Percentiles rank a stretch among this genome's conserved stretches.
These are phyloP conservation scores for Yamadazyma dendronema DNA, from an alignment of 1,139 yeast species.

Conservation along the genomic window DNA sequence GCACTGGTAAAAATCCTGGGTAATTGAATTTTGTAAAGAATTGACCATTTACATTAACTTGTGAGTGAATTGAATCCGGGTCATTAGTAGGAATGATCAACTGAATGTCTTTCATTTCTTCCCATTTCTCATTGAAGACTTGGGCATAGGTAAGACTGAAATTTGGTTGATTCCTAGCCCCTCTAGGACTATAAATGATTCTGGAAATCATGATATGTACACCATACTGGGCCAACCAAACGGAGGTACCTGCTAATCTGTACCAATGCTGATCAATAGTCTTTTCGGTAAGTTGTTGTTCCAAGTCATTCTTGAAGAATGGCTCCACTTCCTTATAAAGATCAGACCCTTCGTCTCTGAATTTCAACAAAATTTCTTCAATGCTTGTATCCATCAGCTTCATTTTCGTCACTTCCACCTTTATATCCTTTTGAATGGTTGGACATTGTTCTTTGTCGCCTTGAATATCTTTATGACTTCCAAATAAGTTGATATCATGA, in stretches of 20 bases:
- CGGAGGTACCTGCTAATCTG: constrained; percentile 32
- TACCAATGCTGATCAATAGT: constrained; percentile 26
- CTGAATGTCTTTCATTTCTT: constrained; percentile 21
- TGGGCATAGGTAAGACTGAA: constrained; percentile 28
- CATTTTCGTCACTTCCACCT: constrained; percentile 12
- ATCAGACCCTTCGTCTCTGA: constrained; percentile 9
- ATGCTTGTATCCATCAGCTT: constrained; percentile 13
- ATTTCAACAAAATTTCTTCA: constrained; percentile 11
- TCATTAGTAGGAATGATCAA: constrained; percentile 25
- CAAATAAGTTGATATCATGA: constrained; percentile 12
- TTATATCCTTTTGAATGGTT: constrained; percentile 6
- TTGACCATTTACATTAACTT: constrained; percentile 13
- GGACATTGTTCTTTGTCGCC: constrained; percentile 11
- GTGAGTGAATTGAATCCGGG: constrained; percentile 15
- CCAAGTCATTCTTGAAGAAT: constrained; percentile 19
- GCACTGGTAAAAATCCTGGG: constrained; percentile 34
- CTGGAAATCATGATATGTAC: constrained; percentile 34
- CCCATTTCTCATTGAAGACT: constrained; percentile 28
- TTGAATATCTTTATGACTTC: constrained; percentile 7
- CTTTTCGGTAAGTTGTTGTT: constrained; percentile 18
- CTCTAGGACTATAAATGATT: constrained; percentile 24
- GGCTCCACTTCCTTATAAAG: constrained; percentile 19
- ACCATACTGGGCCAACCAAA: constrained; percentile 32
- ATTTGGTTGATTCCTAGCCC: constrained; percentile 21
- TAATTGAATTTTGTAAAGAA: constrained; percentile 23